Base-by-base conservation (phyloP, 179 eudicot species). In the Sideroxylon spinosum region DNA sequence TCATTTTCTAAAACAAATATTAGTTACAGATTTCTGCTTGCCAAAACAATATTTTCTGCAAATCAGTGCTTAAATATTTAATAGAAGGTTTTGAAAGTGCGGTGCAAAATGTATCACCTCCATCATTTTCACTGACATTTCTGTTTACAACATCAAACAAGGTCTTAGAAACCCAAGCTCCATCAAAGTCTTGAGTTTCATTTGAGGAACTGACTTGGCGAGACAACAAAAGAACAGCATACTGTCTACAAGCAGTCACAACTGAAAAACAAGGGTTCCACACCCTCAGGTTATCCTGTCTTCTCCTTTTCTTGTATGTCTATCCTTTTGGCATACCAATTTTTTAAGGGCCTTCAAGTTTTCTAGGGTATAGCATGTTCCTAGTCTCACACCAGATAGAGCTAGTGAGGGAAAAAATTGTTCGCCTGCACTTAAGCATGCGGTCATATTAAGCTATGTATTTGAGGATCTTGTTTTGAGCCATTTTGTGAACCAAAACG, bases 211-310 rank as follows among this genome's bases (percentile, higher is more conserved):
- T 65, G 66, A 79, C 77, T 73, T 64, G 74, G 68, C 52, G 57
- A 32, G 67, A 74, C 77, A 79, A 60, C 73, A 49, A 78, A 73
- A 71, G 81, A 68, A 72, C 29, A 72, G 64, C 57, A 19, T 55
- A 72, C 48, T 64, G 64, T 73, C 73, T 79, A 73, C 77, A 73
- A 73, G 78, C 61, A 64, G 66, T 79, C 65, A 73, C 73, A 53
- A 79, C 48, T 73, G 81, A 73, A 28, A 62, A 62, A 32, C 62
- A 73, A 55, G 78, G 81, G 73, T 73, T 20, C 32, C 56, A 72
- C 77, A 29, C 73, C 69, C 68, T 73, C 73, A 79, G 81, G 77
- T 79, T 79, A 73, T 79, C 60, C 29, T 64, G 77, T 79, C 14
- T 7, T 74, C 81, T 73, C 29, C 79, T 77, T 77, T 2, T 25